Conservation (phyloP, 2,329 filamentous ascomycete genomes). For the Botrytis fragariae region DNA sequence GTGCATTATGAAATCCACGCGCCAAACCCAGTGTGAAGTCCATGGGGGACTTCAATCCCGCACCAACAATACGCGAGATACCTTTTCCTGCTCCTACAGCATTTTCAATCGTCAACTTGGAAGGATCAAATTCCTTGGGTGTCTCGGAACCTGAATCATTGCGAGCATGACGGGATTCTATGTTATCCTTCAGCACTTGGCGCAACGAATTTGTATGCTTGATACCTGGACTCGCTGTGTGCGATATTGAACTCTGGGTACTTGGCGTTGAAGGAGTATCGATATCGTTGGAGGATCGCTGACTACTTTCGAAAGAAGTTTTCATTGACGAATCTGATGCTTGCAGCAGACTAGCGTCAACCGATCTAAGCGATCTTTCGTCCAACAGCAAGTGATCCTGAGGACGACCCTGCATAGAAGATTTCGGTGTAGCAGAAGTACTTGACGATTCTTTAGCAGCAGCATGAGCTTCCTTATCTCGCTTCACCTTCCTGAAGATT, state of each 20-base stretch:
- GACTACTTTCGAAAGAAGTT: constrained; percentile 32
- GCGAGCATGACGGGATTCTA: constrained; percentile 22
- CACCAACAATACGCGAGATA: constrained; percentile 68
- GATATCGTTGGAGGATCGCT: constrained; percentile 26
- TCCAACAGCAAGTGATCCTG: constrained; percentile 23
- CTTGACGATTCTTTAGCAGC: constrained; percentile 19
- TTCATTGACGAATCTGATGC: constrained; percentile 25
- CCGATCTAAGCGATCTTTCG: constrained; percentile 15
- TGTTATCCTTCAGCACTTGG: constrained; percentile 35
- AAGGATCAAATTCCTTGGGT: constrained; percentile 28
- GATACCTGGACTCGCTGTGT: neutral
- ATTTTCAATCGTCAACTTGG: constrained; percentile 49
- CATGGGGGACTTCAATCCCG: constrained; percentile 77
- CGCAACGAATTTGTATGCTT: constrained; percentile 33
- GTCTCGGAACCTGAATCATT: constrained; percentile 29
- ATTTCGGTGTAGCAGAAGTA: constrained; percentile 23
- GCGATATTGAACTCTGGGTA: constrained; percentile 23
- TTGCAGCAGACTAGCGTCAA: constrained; percentile 16
- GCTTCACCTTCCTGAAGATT: constrained; percentile 47
- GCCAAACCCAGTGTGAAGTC: constrained; percentile 81
- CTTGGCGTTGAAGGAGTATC: constrained; percentile 25
- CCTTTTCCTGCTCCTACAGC: constrained; percentile 57
- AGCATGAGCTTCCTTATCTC: constrained; percentile 25
- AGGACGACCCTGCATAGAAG: constrained; percentile 23
- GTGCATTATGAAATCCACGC: constrained; percentile 85